Base-by-base conservation (phyloP, 148 eudicot genomes). In the Rhododendron griersonianum region DNA sequence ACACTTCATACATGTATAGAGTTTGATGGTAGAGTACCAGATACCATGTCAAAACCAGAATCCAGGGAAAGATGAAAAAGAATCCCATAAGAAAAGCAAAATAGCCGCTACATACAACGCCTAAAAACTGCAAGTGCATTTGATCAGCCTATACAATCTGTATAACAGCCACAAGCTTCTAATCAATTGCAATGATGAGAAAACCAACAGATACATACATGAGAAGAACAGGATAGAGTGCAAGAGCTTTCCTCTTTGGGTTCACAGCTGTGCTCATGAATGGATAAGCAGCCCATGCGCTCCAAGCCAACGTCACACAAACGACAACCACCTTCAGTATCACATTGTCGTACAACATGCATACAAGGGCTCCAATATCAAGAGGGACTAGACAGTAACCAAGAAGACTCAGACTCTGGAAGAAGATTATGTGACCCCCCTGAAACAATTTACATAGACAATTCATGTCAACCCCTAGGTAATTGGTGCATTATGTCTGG, bases 371-470 rank as follows among this genome's bases (percentile, higher is more conserved):
- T 77, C 99, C 99, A 37, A 97, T 74, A 48, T 92, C 99, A 87
- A 97, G 89, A 79, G 99, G 99, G 84, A 97, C 95, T 61, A 97
- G 92, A 87, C 99, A 97, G 91, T 97, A 97, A 48, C 99, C 99
- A 53, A 97, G 90, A 85, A 97, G 98, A 87, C 98, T 95, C 82
- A 97, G 86, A 88, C 98, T 95, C 87, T 97, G 99, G 93, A 97
- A 97, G 96, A 97, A 97, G 82, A 97, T 97, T 85, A 97, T 97
- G 88, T 95, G 99, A 53, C 99, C 99, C 57, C 99, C 99, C 99
- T 97, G 91, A 53, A 90, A 86, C 53, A 81, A 16, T 15, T 18
- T 67, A 25, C 30, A 35, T 45, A 8, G 25, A 41, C 13, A 23
- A 47, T 19, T 45, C 25, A 23, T 48, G 55, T 23, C 85, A 75